Conservation (phyloP, 1,284 basidiomycete species). For the Sporisorium reilianum region DNA sequence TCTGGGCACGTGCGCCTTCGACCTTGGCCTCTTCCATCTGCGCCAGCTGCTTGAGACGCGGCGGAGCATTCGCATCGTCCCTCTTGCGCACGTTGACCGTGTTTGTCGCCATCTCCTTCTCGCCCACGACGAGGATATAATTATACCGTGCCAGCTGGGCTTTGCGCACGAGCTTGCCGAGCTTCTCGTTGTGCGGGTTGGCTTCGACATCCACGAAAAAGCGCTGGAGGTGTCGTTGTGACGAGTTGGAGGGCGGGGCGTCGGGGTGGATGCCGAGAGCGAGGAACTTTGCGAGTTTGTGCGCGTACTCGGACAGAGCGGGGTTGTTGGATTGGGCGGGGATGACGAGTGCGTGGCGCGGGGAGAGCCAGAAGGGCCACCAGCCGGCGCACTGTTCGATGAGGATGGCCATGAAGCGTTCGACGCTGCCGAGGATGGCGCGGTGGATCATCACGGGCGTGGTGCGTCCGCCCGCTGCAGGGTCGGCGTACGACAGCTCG, state of each 20-base stretch:
- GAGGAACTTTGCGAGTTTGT: conserved; percentile 37
- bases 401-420: conserved; percentile 67
- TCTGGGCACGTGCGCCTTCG: background rate
- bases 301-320: conserved; percentile 36
- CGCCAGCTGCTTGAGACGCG: conserved; percentile 14
- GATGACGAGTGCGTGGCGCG: conserved; percentile 63
- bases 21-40: background rate
- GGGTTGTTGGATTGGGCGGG: conserved; percentile 39
- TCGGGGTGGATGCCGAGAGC: conserved; percentile 32
- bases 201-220: conserved; percentile 65
- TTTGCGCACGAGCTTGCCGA: conserved; percentile 58
- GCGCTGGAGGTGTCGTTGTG: conserved; percentile 44
- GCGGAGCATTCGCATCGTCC: conserved; percentile 37
- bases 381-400: conserved; percentile 63
- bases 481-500: conserved; percentile 56
- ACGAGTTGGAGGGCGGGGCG: conserved; percentile 1
- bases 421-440: conserved; percentile 67
- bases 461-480: conserved; percentile 13
- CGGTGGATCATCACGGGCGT: conserved; percentile 68
- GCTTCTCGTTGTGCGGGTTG: conserved; percentile 52
- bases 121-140: conserved; percentile 64
- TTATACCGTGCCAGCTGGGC: conserved; percentile 60
- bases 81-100: conserved; percentile 59
- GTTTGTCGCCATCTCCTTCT: conserved; percentile 50
- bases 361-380: conserved; percentile 68